Percentiles rank a stretch among this genome's conserved stretches.
These are phyloP conservation scores for Rehmannia glutinosa DNA, from an alignment of 257 asterid genomes.

Conservation along the genomic window DNA sequence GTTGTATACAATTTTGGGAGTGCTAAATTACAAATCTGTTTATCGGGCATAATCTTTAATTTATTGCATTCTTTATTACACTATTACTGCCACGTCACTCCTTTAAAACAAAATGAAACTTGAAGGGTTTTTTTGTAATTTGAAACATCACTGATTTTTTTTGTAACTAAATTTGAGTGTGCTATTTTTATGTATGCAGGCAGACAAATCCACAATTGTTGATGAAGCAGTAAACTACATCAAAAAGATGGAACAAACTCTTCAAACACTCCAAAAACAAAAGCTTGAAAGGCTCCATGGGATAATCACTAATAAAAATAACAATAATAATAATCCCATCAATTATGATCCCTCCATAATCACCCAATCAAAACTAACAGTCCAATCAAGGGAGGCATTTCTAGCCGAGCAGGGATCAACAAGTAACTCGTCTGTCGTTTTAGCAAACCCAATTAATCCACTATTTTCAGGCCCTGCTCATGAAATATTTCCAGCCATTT, in stretches of 20 bases:
- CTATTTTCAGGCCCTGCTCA: constrained; percentile 11
- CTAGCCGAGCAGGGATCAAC: constrained; percentile 49
- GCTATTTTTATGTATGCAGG: constrained; percentile 28
- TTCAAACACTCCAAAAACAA: constrained; percentile 36
- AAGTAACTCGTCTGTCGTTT: neutral
- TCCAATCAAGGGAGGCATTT: constrained; percentile 42
- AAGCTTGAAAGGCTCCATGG: constrained; percentile 45
- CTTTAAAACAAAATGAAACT: too few relatives aligned
- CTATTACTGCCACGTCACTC: too few relatives aligned
- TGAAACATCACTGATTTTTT: too few relatives aligned
- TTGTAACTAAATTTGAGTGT: too few relatives aligned
- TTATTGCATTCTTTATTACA: too few relatives aligned
- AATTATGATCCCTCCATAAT: constrained; percentile 1
- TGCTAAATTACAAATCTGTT: too few relatives aligned
- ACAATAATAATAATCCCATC: neutral
- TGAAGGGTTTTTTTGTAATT: too few relatives aligned
- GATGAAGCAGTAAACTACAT: constrained; percentile 63
- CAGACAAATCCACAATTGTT: constrained; percentile 70
- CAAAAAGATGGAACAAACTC: constrained; percentile 30
- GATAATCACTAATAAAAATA: neutral
- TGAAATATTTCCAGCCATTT: constrained; percentile 24
- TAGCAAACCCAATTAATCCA: constrained; percentile 13
- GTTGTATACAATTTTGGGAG: too few relatives aligned
- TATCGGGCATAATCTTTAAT: too few relatives aligned
- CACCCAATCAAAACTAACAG: constrained; percentile 3